Evolutionary conservation across 2,329 filamentous ascomycete species (phyloP).

Genomic region (Sporothrix schenckii): DNA sequence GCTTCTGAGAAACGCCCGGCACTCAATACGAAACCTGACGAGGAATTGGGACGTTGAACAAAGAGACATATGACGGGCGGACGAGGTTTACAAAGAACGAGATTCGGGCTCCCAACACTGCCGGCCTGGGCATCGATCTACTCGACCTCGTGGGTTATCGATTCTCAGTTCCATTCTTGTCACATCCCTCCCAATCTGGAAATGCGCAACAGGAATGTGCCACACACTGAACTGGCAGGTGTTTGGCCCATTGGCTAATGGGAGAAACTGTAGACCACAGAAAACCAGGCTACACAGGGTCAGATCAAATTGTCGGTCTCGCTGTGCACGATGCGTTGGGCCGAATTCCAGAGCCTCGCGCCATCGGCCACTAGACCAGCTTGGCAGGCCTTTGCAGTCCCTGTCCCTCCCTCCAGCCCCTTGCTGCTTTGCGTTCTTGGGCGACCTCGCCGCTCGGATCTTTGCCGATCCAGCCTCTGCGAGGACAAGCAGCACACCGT

Average conservation of each 20-base stretch:
- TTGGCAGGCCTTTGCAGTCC: not conserved
- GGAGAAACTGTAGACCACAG: not conserved
- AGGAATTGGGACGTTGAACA: not conserved
- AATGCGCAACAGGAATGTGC: conserved; percentile 17
- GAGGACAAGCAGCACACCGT: not conserved
- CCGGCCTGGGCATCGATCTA: conserved; percentile 8
- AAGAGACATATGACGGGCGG: not conserved
- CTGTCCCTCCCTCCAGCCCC: conserved; percentile 25
- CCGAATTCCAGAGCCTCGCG: conserved; percentile 31
- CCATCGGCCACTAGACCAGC: not conserved
- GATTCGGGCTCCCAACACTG: not conserved
- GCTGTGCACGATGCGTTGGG: not conserved
- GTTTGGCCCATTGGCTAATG: not conserved
- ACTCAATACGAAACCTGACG: not conserved
- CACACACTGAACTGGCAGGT: conserved; percentile 17
- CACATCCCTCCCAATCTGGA: conserved; percentile 26
- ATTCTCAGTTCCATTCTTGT: conserved; percentile 16
- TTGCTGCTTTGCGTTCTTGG: conserved; percentile 21
- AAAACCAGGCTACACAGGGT: not conserved
- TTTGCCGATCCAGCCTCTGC: conserved; percentile 7
- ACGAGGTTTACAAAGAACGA: not conserved
- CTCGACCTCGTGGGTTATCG: conserved; percentile 15
- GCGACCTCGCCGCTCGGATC: not conserved
- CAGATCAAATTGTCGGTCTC: not conserved
- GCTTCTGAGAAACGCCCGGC: not conserved